Evolutionary conservation across 768 basidiomycete genomes (phyloP).

Genomic region (Paxillus rubicundulus): DNA sequence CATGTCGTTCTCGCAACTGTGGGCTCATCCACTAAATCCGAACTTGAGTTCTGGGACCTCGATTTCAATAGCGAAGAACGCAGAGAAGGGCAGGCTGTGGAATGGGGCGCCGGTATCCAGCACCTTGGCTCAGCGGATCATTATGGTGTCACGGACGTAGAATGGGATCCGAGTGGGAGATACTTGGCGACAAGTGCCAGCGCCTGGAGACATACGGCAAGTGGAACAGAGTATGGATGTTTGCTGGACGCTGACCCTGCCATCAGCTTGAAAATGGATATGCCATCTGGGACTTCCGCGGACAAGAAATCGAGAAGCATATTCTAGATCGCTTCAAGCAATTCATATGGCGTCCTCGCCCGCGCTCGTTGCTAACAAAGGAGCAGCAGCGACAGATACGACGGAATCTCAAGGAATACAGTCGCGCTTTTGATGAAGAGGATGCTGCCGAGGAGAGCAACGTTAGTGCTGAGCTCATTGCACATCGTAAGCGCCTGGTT

Average conservation of each 20-base stretch:
- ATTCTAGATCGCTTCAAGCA: constrained; percentile 97
- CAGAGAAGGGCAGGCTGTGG: constrained; percentile 47
- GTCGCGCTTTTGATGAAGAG: constrained; percentile 91
- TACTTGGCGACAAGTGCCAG: constrained; percentile 92
- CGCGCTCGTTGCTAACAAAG: constrained; percentile 78
- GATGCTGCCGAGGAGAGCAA: constrained; percentile 94
- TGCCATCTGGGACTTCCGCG: constrained; percentile 96
- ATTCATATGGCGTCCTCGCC: constrained; percentile 97
- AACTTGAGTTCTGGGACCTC: constrained; percentile 98
- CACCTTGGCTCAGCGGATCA: constrained; percentile 86
- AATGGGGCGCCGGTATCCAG: constrained; percentile 87
- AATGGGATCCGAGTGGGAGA: constrained; percentile 97
- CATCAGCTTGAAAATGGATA: constrained; percentile 94
- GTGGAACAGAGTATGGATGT: constrained; percentile 23
- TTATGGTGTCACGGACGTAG: constrained; percentile 95
- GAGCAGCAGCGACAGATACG: constrained; percentile 86
- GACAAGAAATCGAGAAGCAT: constrained; percentile 88
- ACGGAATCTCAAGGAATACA: constrained; percentile 88
- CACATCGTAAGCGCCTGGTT: constrained; percentile 84
- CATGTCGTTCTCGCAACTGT: constrained; percentile 96
- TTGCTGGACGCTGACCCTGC: constrained; percentile 7
- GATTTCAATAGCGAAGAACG: constrained; percentile 75
- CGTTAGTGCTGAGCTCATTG: constrained; percentile 90
- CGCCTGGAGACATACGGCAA: constrained; percentile 90
- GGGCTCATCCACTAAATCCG: constrained; percentile 92